Conservation (phyloP, 2,329 filamentous ascomycete species). For the Apiospora koreana region DNA sequence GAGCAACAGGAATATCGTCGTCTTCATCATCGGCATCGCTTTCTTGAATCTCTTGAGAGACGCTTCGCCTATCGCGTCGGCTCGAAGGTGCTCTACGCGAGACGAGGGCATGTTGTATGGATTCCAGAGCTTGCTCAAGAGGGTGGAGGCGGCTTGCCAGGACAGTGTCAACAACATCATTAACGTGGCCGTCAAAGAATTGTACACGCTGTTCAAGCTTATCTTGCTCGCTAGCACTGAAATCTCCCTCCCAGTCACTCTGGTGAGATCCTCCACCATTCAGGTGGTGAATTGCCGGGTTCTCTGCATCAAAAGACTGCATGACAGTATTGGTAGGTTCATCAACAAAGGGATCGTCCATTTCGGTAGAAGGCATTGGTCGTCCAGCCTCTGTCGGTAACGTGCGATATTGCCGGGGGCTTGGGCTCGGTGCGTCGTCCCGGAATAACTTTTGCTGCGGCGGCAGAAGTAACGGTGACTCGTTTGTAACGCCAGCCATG, state of each 20-base stretch:
- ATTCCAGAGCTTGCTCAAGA: slow-evolving; percentile 74
- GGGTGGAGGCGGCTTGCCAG: slow-evolving; percentile 77
- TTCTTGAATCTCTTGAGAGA: slow-evolving; percentile 70
- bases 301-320: slow-evolving; percentile 46
- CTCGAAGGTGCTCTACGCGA: slow-evolving; percentile 56
- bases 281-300: slow-evolving; percentile 59
- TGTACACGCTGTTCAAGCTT: slow-evolving; percentile 79
- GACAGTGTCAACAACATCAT: slow-evolving; percentile 78
- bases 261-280: slow-evolving; percentile 65
- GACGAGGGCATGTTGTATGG: slow-evolving; percentile 68
- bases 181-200: slow-evolving; percentile 91
- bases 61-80: slow-evolving; percentile 62
- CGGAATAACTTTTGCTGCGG: slow-evolving; percentile 49
- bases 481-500: slow-evolving; percentile 30
- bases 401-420: slow-evolving; percentile 56
- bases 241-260: slow-evolving; percentile 90
- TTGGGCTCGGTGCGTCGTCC: slow-evolving; percentile 75
- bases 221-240: slow-evolving; percentile 79
- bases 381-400: slow-evolving; percentile 48
- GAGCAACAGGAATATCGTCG: slow-evolving; percentile 62
- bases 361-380: slow-evolving; percentile 52
- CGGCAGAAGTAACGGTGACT: slow-evolving; percentile 54
- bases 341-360: slow-evolving; percentile 65
- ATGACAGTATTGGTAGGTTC: slow-evolving; percentile 44
- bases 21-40: slow-evolving; percentile 97